Evolutionary conservation across 345 rosid species (phyloP).

Genomic region (Triadica sebifera): DNA sequence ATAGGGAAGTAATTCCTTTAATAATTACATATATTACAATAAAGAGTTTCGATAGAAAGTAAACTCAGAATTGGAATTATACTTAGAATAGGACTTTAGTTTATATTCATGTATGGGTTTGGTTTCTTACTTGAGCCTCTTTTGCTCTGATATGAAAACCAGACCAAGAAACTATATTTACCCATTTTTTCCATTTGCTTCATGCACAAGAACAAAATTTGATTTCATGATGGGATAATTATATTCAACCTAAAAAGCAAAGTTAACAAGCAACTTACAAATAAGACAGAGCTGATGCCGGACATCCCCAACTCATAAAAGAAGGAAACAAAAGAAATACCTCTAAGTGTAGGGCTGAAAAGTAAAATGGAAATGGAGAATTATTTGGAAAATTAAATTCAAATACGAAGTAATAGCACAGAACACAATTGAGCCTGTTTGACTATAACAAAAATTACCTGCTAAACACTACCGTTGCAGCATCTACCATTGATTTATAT

Average conservation of each 20-base stretch:
- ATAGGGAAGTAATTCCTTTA: no score
- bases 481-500: constrained; percentile 46
- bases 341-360: constrained; percentile 48
- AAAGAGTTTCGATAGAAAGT: no score
- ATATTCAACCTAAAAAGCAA: background rate
- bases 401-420: background rate
- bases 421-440: background rate
- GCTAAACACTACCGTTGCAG: constrained; percentile 36
- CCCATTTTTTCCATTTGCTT: background rate
- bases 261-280: constrained; percentile 29
- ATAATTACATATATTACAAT: no score
- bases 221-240: background rate
- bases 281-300: constrained; percentile 44
- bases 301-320: constrained; percentile 63
- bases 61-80: no score
- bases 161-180: background rate
- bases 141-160: no score
- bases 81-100: no score
- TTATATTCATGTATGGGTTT: no score
- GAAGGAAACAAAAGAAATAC: constrained; percentile 51
- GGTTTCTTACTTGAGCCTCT: no score
- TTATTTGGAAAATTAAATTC: background rate
- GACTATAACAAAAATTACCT: constrained; percentile 27
- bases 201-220: background rate
- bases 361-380: background rate